A percentile compares a stretch with the other conserved stretches of the same genome.
phyloP scores from a whole-genome alignment of 495 filamentous ascomycete genomes.

The Niebla homalea region DNA sequence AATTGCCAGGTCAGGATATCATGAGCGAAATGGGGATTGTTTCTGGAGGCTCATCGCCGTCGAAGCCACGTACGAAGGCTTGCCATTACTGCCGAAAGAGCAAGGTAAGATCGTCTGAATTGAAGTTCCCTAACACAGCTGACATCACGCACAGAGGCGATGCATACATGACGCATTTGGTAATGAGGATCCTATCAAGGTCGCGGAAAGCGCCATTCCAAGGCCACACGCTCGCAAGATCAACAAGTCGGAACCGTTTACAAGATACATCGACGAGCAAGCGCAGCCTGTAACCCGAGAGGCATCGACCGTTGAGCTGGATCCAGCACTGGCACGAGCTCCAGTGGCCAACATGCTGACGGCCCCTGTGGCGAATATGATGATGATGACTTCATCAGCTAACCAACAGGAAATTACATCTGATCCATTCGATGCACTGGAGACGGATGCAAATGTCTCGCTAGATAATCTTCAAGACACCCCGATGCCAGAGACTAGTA shows the following conservation, averaged over 20 bases:
- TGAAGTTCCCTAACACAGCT: conserved; percentile 6
- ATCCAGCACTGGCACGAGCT: not conserved
- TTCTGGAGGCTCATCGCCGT: conserved; percentile 11
- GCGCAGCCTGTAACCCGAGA: not conserved
- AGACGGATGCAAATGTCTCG: too few relatives aligned
- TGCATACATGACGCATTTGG: conserved; percentile 57
- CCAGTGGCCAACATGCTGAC: conserved; percentile 3
- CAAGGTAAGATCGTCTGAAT: conserved; percentile 35
- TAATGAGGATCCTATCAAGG: conserved; percentile 49
- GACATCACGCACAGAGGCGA: conserved; percentile 36
- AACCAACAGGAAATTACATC: not conserved
- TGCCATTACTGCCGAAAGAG: conserved; percentile 55
- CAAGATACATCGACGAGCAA: not conserved
- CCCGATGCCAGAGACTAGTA: too few relatives aligned
- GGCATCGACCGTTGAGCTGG: not conserved
- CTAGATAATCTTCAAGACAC: too few relatives aligned
- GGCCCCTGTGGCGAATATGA: conserved; percentile 11
- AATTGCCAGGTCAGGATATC: not conserved
- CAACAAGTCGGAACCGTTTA: not conserved
- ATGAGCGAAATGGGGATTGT: not conserved
- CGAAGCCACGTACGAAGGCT: conserved; percentile 43
- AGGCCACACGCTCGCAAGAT: conserved; percentile 30
- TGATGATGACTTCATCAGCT: conserved; percentile 3
- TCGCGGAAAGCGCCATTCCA: conserved; percentile 44
- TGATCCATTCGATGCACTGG: too few relatives aligned